Evolutionary conservation across 2,329 filamentous ascomycete species (phyloP), one percentile per base, ranked within the genome.

Genomic region (Diaporthe sp.): DNA sequence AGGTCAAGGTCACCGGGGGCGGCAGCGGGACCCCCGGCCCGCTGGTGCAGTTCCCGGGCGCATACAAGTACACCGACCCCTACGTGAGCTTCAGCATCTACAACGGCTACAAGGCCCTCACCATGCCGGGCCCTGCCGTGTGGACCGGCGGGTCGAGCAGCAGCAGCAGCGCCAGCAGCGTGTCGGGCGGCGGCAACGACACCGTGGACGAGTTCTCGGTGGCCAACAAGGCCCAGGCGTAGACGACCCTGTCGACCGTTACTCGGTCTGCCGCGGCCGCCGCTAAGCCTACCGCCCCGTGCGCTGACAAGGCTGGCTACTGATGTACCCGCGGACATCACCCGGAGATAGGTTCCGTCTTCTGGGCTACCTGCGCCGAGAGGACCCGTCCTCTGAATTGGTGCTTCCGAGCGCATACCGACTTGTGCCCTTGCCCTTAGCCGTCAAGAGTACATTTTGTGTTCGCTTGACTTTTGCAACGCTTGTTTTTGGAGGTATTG

Each of bases 1-100:
- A 87, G 76, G 79, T 87, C 72, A 84, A 82, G 60, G 82, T 87
- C 28, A 85, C 85, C 0, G 84, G 82, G 17, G 84, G 85, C 20
- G 85, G 85, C 6, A 83, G 72, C 75, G 81, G 83, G 28, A 81
- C 76, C 13, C 85, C 85, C 2, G 79, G 80, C 2, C 84, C 84
- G 0, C 74, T 79, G 1, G 81, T 82, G 60, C 78, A 78, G 47
- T 83, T 85, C 76, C 84, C 84, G 0, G 80, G 82, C 31, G 83
- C 83, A 0, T 85, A 84, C 78, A 77, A 78, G 53, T 78, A 77
- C 3, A 82, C 78, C 6, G 82, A 85, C 72, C 81, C 81, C 47
- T 80, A 83, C 67, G 81, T 82, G 73, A 79, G 78, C 77, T 63
- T 17, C 63, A 82, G 80, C 58, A 81, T 81, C 72, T 82, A 81